Evolutionary conservation across 2,329 filamentous ascomycete species (phyloP).

Genomic region (Stemphylium beticola): DNA sequence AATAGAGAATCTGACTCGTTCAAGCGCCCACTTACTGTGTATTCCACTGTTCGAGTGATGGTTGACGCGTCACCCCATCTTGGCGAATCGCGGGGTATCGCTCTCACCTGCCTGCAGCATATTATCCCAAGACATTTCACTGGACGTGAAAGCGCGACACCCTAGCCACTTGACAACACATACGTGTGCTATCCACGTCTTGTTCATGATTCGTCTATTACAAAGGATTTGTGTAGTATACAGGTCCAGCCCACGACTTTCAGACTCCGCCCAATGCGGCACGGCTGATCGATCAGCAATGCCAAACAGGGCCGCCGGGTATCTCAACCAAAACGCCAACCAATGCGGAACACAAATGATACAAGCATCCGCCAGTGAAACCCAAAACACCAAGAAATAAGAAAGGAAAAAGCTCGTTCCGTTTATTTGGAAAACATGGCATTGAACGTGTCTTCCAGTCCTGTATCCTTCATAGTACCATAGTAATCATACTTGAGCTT

Average conservation of each 20-base stretch:
- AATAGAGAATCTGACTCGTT: slow-evolving; percentile 46
- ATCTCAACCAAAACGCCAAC: slow-evolving; percentile 26
- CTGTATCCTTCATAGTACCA: slow-evolving; percentile 38
- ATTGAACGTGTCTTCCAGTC: slow-evolving; percentile 43
- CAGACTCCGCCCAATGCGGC: slow-evolving; percentile 5
- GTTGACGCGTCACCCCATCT: not conserved
- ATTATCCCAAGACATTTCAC: not conserved
- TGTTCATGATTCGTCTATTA: not conserved
- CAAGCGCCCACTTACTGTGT: slow-evolving; percentile 35
- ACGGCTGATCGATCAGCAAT: not conserved
- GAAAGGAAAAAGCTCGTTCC: not conserved
- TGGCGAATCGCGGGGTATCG: not conserved
- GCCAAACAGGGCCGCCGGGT: slow-evolving; percentile 18
- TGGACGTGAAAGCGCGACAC: not conserved
- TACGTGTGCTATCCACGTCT: not conserved
- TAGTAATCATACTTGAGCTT: slow-evolving; percentile 45
- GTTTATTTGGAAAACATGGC: slow-evolving; percentile 37
- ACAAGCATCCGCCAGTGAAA: no score
- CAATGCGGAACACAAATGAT: not conserved
- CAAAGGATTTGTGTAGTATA: not conserved
- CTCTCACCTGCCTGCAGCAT: not conserved
- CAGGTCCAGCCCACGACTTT: not conserved
- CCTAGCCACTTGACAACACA: not conserved
- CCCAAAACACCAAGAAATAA: not conserved
- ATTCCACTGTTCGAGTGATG: slow-evolving; percentile 1